These are phyloP conservation scores for Amoeboaphelidium occidentale DNA, from an alignment of 371 early-diverging fungal genomes.

Conservation along the genomic window DNA sequence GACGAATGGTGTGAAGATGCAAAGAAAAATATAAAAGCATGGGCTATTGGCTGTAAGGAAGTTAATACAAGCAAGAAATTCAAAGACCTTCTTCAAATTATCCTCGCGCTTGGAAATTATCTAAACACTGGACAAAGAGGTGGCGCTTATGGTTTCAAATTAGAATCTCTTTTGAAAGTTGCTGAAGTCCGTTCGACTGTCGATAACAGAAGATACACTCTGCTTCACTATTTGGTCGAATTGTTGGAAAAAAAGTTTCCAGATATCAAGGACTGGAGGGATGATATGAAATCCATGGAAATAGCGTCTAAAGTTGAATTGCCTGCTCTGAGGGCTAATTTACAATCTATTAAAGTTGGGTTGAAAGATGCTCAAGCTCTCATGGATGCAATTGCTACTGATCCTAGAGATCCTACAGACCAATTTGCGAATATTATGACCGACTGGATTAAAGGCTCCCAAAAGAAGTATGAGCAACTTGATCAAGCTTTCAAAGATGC, in stretches of 20 bases:
- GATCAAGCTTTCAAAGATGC: not conserved
- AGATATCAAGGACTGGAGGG: not conserved
- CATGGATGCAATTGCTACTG: not conserved
- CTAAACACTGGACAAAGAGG: constrained; percentile 23
- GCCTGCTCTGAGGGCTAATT: not conserved
- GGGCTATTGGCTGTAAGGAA: constrained; percentile 12
- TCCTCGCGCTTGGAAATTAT: constrained; percentile 25
- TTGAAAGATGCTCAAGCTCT: not conserved
- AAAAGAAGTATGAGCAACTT: not conserved
- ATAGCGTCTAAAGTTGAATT: constrained; percentile 1
- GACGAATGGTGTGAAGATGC: constrained; percentile 17
- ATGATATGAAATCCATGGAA: not conserved
- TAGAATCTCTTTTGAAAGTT: constrained; percentile 19
- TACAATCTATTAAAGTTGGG: not conserved
- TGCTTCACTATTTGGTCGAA: constrained; percentile 1
- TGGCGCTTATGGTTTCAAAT: constrained; percentile 28
- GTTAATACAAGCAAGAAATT: constrained; percentile 16
- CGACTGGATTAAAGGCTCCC: not conserved
- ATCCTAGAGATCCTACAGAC: not conserved
- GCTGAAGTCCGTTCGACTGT: constrained; percentile 13
- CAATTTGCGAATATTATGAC: not conserved
- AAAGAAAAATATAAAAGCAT: constrained; percentile 9
- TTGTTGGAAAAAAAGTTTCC: not conserved
- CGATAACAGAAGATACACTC: not conserved
- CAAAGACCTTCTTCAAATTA: constrained; percentile 16